A percentile compares a stretch with the other conserved stretches of the same genome.
Conservation (phyloP, 176 grass and related monocot genomes). For the Zoysia japonica region DNA sequence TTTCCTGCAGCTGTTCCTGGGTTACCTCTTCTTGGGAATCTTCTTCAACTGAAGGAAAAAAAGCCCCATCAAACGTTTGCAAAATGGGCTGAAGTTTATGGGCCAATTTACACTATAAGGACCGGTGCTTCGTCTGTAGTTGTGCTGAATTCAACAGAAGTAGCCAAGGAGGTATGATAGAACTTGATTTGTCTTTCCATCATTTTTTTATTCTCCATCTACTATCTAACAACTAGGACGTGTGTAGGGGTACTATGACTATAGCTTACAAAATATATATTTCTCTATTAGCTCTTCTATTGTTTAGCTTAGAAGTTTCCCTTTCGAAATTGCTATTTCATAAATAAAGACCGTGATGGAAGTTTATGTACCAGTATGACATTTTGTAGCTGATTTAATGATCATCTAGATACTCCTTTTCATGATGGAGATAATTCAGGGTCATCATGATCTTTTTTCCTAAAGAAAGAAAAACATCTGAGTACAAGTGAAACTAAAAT, state of each 20-base stretch:
- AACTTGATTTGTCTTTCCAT: neutral
- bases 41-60: conserved; percentile 84
- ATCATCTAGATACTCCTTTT: neutral
- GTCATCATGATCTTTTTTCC: neutral
- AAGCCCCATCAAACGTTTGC: conserved; percentile 80
- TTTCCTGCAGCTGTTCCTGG: conserved; percentile 76
- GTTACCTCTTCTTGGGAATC: conserved; percentile 78
- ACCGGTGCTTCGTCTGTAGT: conserved; percentile 61
- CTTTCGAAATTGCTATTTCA: neutral
- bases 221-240: neutral
- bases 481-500: neutral
- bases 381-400: neutral
- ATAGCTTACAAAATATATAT: neutral
- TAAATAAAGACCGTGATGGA: neutral
- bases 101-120: conserved; percentile 77
- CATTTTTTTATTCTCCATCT: neutral
- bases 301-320: neutral
- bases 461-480: neutral
- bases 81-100: conserved; percentile 76
- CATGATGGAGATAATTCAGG: neutral
- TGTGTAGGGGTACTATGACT: neutral
- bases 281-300: neutral
- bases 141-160: conserved; percentile 79
- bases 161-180: conserved; percentile 69
- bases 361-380: neutral